Conservation (phyloP, 768 basidiomycete species). For the Leccinum imitatum region DNA sequence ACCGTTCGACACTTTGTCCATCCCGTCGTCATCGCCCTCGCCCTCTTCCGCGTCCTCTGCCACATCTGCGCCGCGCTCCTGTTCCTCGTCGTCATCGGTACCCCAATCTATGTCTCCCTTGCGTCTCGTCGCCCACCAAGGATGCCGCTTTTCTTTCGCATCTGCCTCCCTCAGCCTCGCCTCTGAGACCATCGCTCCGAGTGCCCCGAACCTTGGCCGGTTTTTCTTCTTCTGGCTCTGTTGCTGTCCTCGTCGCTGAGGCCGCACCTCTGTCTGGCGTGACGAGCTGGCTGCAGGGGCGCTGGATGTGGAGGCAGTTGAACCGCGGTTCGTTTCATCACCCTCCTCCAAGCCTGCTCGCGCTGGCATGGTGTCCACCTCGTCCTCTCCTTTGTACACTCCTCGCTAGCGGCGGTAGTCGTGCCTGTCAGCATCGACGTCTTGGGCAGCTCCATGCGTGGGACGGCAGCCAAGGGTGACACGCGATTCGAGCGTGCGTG, state of each 20-base stretch:
- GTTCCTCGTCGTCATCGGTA: constrained; percentile 36
- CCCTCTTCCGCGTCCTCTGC: constrained; percentile 14
- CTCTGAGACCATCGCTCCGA: constrained; percentile 57
- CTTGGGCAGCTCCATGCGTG: constrained; percentile 17
- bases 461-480: constrained; percentile 16
- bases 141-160: constrained; percentile 33
- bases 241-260: constrained; percentile 17
- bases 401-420: background rate
- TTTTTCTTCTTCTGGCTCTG: constrained; percentile 20
- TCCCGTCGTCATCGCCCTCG: constrained; percentile 18
- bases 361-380: background rate
- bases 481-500: constrained; percentile 35
- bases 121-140: constrained; percentile 50
- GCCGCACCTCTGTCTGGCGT: constrained; percentile 26
- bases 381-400: background rate
- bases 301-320: constrained; percentile 4
- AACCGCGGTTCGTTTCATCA: constrained; percentile 14
- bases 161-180: constrained; percentile 41
- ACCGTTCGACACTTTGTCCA: constrained; percentile 30
- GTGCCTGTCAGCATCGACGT: constrained; percentile 30
- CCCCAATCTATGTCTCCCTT: constrained; percentile 67
- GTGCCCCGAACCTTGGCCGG: constrained; percentile 42
- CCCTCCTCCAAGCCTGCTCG: background rate
- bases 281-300: constrained; percentile 19
- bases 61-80: background rate